Evolutionary conservation across 768 basidiomycete genomes (phyloP), one percentile per base, ranked within the genome.

Genomic region (Rhizopogon vulgaris): DNA sequence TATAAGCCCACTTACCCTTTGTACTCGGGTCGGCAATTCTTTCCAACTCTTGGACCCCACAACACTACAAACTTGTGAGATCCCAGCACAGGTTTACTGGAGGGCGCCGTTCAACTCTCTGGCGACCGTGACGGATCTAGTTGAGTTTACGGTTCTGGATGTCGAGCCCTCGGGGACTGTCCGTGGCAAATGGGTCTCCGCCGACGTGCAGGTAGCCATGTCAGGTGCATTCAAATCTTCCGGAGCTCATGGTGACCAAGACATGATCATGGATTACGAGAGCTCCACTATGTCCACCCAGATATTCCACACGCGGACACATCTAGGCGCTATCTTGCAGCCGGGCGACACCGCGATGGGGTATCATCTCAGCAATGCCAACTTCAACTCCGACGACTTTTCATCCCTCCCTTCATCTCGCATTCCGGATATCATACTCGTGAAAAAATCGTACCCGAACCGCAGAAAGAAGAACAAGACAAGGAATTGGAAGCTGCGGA

Each of bases 391-490:
- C 52, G 84, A 88, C 52, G 84, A 84, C 51, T 98, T 86, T 62
- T 82, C 90, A 5, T 69, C 76, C 27, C 74, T 96, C 22, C 76
- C 79, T 2, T 55, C 72, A 24, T 76, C 78, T 17, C 80, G 87
- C 37, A 76, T 95, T 49, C 96, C 95, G 2, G 94, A 98, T 61
- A 83, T 96, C 56, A 81, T 99, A 32, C 82, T 99, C 14, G 87
- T 96, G 55, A 90, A 90, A 75, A 98, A 99, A 77, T 79, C 90
- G 43, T 98, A 97, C 70, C 95, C 94, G 45, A 90, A 92, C 69
- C 74, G 93, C 32, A 71, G 94, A 53, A 96, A 95, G 78, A 97
- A 96, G 80, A 83, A 77, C 62, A 85, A 83, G 69, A 70, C 88
- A 5, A 77, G 96, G 46, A 80, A 73, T 55, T 98, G 95, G 95